Base-by-base conservation (phyloP, 2,329 filamentous ascomycete genomes). In the Trichophyton mentagrophytes region DNA sequence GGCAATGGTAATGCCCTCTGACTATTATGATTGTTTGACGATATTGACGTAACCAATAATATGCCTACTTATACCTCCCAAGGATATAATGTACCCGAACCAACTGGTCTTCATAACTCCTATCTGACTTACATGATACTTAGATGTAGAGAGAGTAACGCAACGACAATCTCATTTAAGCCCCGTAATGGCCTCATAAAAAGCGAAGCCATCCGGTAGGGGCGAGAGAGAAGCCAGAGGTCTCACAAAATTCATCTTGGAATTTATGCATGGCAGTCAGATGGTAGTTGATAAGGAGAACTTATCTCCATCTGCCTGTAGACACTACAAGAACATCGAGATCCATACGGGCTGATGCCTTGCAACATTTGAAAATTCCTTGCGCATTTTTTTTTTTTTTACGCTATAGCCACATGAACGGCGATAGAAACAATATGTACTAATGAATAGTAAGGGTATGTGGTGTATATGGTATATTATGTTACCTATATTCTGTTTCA, bases 61-160 rank as follows among this genome's bases (percentile, higher is more conserved):
- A 46, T 20, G 8, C 15, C 15, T 46, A 46, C 6, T 51, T 51
- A 51, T 51, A 6, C 27, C 27, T 30, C 6, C 27, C 27, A 30
- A 30, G 1, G 27, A 6, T 30, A 51, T 53, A 33, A 30, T 30
- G 27, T 30, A 30, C 27, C 27, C 27, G 6, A 30, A 30, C 5
- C 27, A 2, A 30, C 27, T 30, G 27, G 27, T 30, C 27, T 30
- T 30, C 27, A 55, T 36, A 27, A 3, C 22, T 20, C 15, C 33
- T 36, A 7, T 8, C 13, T 33, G 3, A 36, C n/a, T 33, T 33
- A n/a, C 30, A n/a, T 20, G 25, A 55, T 33, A 55, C n/a, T 53
- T 15, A 44, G 27, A 57, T 64, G 65, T 69, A 66, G 66, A 58
- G 65, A 60, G 64, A 63, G 67, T 67, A 69, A 69, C 66, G 66